Conservation (phyloP, 192 early-diverging fungal genomes). For the Coemansia sp. region DNA sequence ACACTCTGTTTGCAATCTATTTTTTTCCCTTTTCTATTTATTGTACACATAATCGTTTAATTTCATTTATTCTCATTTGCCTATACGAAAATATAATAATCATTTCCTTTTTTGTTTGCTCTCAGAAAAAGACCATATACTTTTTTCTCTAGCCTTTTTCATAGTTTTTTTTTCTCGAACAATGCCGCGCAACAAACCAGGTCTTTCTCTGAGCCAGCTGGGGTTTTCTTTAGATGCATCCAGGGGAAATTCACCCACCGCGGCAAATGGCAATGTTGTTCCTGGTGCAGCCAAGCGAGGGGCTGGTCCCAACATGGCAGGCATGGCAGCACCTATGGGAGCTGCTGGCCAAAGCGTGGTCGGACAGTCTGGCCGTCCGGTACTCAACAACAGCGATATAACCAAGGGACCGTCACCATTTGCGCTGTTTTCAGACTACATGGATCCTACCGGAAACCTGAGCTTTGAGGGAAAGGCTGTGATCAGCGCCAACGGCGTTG, state of each 20-base stretch:
- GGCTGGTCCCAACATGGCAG: neutral
- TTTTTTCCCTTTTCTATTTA: no score
- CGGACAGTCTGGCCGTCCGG: neutral
- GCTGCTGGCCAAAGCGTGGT: neutral
- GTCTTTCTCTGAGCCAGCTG: slow-evolving; percentile 42
- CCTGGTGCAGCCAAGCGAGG: neutral
- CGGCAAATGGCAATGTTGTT: neutral
- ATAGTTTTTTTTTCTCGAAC: neutral
- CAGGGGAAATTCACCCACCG: neutral
- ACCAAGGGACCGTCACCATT: slow-evolving; percentile 21
- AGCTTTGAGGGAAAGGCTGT: slow-evolving; percentile 92
- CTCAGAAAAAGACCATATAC: no score
- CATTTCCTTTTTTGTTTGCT: no score
- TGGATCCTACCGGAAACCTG: slow-evolving; percentile 68
- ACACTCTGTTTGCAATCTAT: no score
- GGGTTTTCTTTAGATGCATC: slow-evolving; percentile 22
- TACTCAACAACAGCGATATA: neutral
- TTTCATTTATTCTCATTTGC: no score
- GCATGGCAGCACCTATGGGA: neutral
- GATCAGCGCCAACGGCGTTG: slow-evolving; percentile 84
- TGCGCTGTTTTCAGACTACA: slow-evolving; percentile 30
- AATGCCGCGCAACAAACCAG: slow-evolving; percentile 51
- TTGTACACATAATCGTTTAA: no score
- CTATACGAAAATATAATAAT: no score
- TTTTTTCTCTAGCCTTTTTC: neutral